Base-by-base conservation (phyloP, 2,329 filamentous ascomycete genomes). In the Botrytis fragariae region DNA sequence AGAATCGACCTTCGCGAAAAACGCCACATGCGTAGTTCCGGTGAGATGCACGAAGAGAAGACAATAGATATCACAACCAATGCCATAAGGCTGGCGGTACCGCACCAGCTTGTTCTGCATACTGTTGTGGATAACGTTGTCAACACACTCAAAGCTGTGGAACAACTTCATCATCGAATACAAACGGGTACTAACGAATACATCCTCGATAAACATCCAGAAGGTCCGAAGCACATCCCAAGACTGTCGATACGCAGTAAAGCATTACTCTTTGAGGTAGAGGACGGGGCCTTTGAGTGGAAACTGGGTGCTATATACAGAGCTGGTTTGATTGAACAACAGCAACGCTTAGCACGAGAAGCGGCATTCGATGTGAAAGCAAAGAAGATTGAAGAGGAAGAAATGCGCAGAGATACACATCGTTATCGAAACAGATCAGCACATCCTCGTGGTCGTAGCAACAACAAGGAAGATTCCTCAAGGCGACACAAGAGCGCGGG, bases 201-300 rank as follows among this genome's bases (percentile, higher is more conserved):
- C 80, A 91, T 97, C 51, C 86, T 97, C 4, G 90, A 92, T 25
- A 98, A 97, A 82, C 87, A 88, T 16, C 94, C 96, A 0, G 94
- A 97, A 82, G 91, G 88, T 0, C 94, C 97, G 0, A 98, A 97
- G 81, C 86, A 89, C 63, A 90, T 99, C 0, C 96, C 96, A 1
- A 95, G 93, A 79, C 85, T 99, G 35, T 95, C 94, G 0, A 77
- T 99, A 16, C 90, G 94, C 69, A 92, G 92, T 72, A 92, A 93
- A 78, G 93, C 92, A 8, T 86, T 99, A 37, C 84, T 97, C 3
- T 95, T 99, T 74, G 95, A 98, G 80, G 86, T 99, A 51, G 96
- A 99, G 83, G 96, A 99, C 81, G 95, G 96, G 68, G 92, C 93
- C 0, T 99, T 99, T 79, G 96, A 99, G 81, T 99, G 95, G 93